Conservation (phyloP, 345 rosid species). For the Clausena lansium region DNA sequence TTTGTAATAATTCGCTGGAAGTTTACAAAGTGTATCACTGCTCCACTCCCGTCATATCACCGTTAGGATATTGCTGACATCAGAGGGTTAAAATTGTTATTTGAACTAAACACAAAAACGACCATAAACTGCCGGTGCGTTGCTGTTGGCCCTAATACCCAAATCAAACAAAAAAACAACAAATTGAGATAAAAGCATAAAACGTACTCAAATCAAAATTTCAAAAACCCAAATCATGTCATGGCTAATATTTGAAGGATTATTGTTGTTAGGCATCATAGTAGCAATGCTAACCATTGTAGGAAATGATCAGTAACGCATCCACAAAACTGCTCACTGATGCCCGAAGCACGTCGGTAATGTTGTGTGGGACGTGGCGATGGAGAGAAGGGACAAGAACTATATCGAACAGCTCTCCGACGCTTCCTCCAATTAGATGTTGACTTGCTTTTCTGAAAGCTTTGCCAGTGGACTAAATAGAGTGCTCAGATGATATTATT, state of each 20-base stretch:
- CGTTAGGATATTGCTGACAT: too few species aligned
- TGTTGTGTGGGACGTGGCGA: constrained; percentile 89
- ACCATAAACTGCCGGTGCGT: too few species aligned
- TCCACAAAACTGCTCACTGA: constrained; percentile 87
- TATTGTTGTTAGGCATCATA: constrained; percentile 78
- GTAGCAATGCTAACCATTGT: constrained; percentile 79
- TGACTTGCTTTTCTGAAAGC: constrained; percentile 2
- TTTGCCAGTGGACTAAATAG: constrained; percentile 19
- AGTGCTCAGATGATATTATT: constrained; percentile 4
- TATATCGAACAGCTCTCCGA: constrained; percentile 46
- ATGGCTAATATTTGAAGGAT: constrained; percentile 76
- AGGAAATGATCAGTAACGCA: constrained; percentile 85
- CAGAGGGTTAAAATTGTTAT: too few species aligned
- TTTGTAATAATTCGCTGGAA: too few species aligned
- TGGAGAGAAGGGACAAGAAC: constrained; percentile 93
- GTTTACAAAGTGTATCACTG: too few species aligned
- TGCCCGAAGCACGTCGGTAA: constrained; percentile 91
- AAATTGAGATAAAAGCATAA: too few species aligned
- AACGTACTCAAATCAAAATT: too few species aligned
- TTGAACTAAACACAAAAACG: too few species aligned
- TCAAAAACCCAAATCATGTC: constrained; percentile 27
- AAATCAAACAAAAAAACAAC: too few species aligned
- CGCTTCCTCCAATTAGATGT: constrained; percentile 44
- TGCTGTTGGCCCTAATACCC: too few species aligned
- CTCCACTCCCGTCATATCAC: too few species aligned